These are phyloP conservation scores for Berberis thunbergii DNA, from an alignment of 164 flowering plant genomes.

Conservation along the genomic window DNA sequence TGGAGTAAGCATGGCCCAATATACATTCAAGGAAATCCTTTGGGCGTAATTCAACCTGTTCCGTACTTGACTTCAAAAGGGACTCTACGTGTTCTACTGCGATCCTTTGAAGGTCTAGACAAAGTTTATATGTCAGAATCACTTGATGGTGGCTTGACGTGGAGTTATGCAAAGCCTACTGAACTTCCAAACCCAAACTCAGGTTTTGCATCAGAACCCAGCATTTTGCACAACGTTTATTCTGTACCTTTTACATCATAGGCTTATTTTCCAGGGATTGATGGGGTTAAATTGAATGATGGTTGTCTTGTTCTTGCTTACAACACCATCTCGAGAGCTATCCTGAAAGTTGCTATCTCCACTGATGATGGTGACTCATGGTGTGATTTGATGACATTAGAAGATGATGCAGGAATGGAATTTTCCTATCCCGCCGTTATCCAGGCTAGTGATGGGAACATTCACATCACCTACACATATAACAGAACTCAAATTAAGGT, in stretches of 20 bases:
- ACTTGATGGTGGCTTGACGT: constrained; percentile 61
- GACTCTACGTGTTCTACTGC: constrained; percentile 53
- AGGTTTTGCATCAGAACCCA: constrained; percentile 30
- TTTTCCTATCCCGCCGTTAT: constrained; percentile 95
- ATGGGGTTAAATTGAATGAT: constrained; percentile 77
- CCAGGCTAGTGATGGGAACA: constrained; percentile 51
- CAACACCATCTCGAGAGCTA: constrained; percentile 71
- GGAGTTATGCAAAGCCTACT: constrained; percentile 64
- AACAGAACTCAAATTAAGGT: constrained; percentile 85
- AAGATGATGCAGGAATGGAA: constrained; percentile 58
- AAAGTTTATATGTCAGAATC: constrained; percentile 88
- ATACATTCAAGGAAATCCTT: constrained; percentile 36
- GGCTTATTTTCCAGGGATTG: constrained; percentile 47
- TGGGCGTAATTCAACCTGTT: constrained; percentile 89
- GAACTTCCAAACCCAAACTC: constrained; percentile 89
- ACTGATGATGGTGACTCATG: constrained; percentile 80
- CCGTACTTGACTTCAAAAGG: constrained; percentile 70
- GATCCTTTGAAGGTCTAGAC: constrained; percentile 56
- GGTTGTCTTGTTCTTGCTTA: constrained; percentile 70
- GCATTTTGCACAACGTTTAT: background rate
- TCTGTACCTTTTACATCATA: background rate
- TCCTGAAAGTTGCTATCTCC: constrained; percentile 73
- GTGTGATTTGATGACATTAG: constrained; percentile 62
- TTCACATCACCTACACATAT: constrained; percentile 77
- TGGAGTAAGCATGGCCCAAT: constrained; percentile 90